phyloP scores from a whole-genome alignment of 2,329 filamentous ascomycete genomes.

The Salinomyces thailandicus region DNA sequence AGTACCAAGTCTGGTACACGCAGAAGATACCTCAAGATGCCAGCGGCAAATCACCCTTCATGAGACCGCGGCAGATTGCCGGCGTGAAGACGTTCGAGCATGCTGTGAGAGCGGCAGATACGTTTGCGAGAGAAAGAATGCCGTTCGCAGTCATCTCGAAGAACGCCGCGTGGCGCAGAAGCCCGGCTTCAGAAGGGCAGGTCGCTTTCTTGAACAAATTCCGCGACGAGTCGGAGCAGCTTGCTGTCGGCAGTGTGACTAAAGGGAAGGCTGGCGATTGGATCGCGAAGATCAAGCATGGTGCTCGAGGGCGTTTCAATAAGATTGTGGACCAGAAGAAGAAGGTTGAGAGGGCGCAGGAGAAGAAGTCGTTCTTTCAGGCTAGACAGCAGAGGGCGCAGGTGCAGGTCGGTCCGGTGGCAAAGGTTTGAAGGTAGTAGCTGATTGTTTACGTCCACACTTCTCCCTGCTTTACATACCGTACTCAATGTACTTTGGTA shows the following conservation, averaged over 20 bases:
- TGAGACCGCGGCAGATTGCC: conserved; percentile 58
- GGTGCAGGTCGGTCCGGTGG: conserved; percentile 8
- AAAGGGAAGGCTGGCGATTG: conserved; percentile 79
- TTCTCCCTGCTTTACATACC: too few species aligned
- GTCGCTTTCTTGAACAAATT: conserved; percentile 60
- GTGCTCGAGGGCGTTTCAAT: conserved; percentile 55
- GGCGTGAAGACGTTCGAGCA: conserved; percentile 56
- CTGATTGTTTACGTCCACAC: too few species aligned
- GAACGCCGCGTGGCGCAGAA: conserved; percentile 58
- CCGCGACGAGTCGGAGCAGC: conserved; percentile 42
- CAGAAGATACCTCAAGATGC: conserved; percentile 27
- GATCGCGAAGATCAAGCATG: conserved; percentile 85
- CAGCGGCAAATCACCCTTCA: conserved; percentile 44
- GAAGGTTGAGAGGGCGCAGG: conserved; percentile 24
- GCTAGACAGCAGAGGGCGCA: neutral
- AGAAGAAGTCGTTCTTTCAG: conserved; percentile 30
- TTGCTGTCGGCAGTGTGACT: conserved; percentile 50
- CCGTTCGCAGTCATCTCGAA: conserved; percentile 53
- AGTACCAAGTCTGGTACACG: conserved; percentile 33
- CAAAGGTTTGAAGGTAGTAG: too few species aligned
- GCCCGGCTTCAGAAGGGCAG: conserved; percentile 51
- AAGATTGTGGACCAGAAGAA: conserved; percentile 23
- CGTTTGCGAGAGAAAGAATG: conserved; percentile 28
- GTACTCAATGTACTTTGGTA: too few species aligned
- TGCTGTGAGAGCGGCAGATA: conserved; percentile 78